Base-by-base conservation (phyloP, 805 yeast genomes). In the Teunomyces aglyptinius region DNA sequence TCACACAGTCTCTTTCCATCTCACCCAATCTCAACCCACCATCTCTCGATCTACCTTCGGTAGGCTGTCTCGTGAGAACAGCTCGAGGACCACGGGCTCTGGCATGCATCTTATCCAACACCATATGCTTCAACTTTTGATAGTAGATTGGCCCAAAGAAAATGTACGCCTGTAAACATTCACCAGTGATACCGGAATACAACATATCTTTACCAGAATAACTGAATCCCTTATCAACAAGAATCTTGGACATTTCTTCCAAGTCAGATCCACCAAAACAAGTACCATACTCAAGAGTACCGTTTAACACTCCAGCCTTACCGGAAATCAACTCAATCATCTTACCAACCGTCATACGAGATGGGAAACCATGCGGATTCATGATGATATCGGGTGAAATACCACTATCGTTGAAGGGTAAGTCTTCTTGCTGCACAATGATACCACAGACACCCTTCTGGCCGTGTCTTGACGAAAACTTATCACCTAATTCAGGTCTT, bases 341-440 rank as follows among this genome's bases (percentile, higher is more conserved):
- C 69, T 94, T 94, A 49, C 99, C 99, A 15, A 94, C 98, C 33
- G 99, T 94, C 99, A 94, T 94, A 80, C 99, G 96, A 29, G 98
- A 92, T 52, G 99, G 99, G 85, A 92, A 94, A 73, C 97, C 99
- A 67, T 92, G 99, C 1, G 99, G 99, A 63, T 92, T 92, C 97
- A 92, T 92, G 60, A 92, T 92, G 54, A 92, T 91, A 71, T 92
- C 99, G 0, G 99, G 99, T 3, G 82, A 75, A 20, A 94, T 80
- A 63, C 99, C 99, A 48, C 83, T 80, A 57, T 94, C 98, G 62
- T 84, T 89, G 69, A 92, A 92, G 11, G 99, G 99, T 77, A 92
- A 77, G 61, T 92, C 99, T 57, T 92, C 98, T 64, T 92, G 98
- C 56, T 89, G 90, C 4, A 92, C 97, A 65, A 92, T 94, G 56